Base-by-base conservation (phyloP, 2,329 filamentous ascomycete genomes). In the Chrysoporthe deuterocubensis region DNA sequence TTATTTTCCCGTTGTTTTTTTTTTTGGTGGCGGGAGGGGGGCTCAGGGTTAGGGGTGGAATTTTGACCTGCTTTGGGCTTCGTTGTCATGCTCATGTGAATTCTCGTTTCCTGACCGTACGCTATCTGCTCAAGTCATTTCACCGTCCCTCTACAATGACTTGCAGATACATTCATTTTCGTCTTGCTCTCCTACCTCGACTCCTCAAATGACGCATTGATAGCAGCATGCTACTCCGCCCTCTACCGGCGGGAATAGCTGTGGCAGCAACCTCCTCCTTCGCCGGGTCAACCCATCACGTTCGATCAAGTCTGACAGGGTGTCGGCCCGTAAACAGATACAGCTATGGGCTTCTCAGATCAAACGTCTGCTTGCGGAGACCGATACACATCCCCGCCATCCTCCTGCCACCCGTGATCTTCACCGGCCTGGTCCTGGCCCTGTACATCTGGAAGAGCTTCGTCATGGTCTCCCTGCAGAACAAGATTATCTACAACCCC, bases 401-500 rank as follows among this genome's bases (percentile, higher is more conserved):
- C 14, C 77, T 92, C n/a, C 78, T 90, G 3, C 89, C 91, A 8
- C 92, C 92, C 0, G 74, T 85, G 7, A 81, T 92, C 56, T 94
- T 93, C 74, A 76, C 82, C 16, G 88, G 90, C 1, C 81, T 94
- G 46, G 82, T 92, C 4, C 73, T 92, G 21, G 84, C 84, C 3
- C 80, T 94, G 16, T 94, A 85, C 84, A 81, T 79, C 1, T 88
- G 85, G 83, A 89, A 90, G 75, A 93, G 91, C 74, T 77, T 88
- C 64, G 92, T 93, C 88, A 87, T 94, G 80, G 82, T 95, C 40
- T 72, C 91, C 4, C 91, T 94, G 75, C 92, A 94, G 78, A 92
- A 94, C 74, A 90, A 90, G 75, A 92, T 94, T 75, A 91, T 94
- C 68, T 94, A 94, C 78, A 93, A 93, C 81, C 90, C 92, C 0